phyloP scores from a whole-genome alignment of 1,284 basidiomycete genomes.

The Mycena citricolor region DNA sequence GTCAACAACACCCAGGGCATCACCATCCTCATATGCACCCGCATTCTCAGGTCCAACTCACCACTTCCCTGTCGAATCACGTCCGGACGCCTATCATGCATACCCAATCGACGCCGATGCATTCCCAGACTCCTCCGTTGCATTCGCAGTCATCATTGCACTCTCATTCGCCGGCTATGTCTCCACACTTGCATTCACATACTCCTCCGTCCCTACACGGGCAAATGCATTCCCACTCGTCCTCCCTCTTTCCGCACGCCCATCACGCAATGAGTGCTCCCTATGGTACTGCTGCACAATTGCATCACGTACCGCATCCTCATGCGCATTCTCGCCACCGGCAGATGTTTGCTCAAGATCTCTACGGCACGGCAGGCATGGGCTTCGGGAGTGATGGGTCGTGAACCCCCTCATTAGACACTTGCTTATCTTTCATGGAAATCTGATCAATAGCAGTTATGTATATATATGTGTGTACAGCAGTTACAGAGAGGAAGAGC shows the following conservation, averaged over 20 bases:
- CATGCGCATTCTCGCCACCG: conserved; percentile 70
- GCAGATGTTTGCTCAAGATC: conserved; percentile 37
- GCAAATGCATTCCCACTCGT: conserved; percentile 32
- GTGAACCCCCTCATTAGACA: too few relatives aligned
- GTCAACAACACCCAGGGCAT: conserved; percentile 24
- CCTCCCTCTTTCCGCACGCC: conserved; percentile 26
- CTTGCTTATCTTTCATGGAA: too few relatives aligned
- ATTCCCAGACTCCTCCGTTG: background rate
- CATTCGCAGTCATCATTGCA: background rate
- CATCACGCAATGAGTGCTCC: conserved; percentile 52
- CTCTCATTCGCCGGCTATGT: conserved; percentile 19
- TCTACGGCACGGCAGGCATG: too few relatives aligned
- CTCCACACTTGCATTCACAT: conserved; percentile 26
- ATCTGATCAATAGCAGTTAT: conserved; percentile 17
- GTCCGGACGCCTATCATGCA: background rate
- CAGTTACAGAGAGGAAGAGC: conserved; percentile 1
- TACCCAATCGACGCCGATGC: background rate
- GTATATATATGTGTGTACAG: conserved; percentile 18
- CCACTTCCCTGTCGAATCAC: background rate
- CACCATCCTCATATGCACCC: conserved; percentile 22
- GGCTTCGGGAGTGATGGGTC: too few relatives aligned
- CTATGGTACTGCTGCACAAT: conserved; percentile 45
- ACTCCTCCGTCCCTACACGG: conserved; percentile 26
- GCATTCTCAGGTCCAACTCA: conserved; percentile 8
- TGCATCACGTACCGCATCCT: conserved; percentile 77